Percentiles rank a stretch among this genome's conserved stretches.
phyloP scores from a whole-genome alignment of 1,284 basidiomycete genomes.

The Puccinia polysora region DNA sequence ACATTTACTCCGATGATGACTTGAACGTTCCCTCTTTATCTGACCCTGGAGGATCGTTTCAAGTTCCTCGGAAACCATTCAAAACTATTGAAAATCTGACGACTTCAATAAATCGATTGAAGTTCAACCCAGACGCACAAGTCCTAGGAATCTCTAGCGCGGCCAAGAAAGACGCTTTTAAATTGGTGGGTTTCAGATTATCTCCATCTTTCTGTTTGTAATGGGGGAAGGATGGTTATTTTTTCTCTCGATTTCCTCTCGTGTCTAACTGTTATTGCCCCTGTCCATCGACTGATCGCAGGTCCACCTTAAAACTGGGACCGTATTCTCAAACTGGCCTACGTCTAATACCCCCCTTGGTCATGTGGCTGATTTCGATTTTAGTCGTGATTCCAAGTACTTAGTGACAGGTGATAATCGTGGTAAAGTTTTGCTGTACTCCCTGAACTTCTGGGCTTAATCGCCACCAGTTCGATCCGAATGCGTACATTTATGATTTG shows the following conservation, averaged over 20 bases:
- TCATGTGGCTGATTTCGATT: slow-evolving; percentile 76
- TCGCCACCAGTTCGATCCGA: too few species aligned
- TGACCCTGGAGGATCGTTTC: slow-evolving; percentile 45
- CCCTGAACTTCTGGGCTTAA: slow-evolving; percentile 50
- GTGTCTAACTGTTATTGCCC: slow-evolving; percentile 48
- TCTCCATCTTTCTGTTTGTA: too few species aligned
- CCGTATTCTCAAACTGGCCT: slow-evolving; percentile 92
- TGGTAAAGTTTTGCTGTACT: slow-evolving; percentile 81
- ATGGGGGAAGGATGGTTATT: too few species aligned
- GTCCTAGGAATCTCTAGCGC: slow-evolving; percentile 80
- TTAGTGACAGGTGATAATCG: slow-evolving; percentile 81
- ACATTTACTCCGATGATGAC: slow-evolving; percentile 63
- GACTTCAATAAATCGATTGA: slow-evolving; percentile 72
- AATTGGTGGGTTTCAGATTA: slow-evolving; percentile 77
- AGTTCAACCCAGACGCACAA: slow-evolving; percentile 83
- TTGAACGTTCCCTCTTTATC: slow-evolving; percentile 15
- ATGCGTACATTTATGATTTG: too few species aligned
- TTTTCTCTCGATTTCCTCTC: background rate
- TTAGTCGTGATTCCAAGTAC: slow-evolving; percentile 80
- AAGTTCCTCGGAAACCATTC: slow-evolving; percentile 61
- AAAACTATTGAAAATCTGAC: slow-evolving; percentile 85
- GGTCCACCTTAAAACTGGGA: slow-evolving; percentile 76
- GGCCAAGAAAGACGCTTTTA: slow-evolving; percentile 82
- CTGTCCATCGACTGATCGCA: slow-evolving; percentile 53
- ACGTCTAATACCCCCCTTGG: slow-evolving; percentile 87